A percentile compares a stretch with the other conserved stretches of the same genome.
These are phyloP conservation scores for Ganoderma sp. DNA, from an alignment of 1,284 basidiomycete genomes.

Conservation along the genomic window DNA sequence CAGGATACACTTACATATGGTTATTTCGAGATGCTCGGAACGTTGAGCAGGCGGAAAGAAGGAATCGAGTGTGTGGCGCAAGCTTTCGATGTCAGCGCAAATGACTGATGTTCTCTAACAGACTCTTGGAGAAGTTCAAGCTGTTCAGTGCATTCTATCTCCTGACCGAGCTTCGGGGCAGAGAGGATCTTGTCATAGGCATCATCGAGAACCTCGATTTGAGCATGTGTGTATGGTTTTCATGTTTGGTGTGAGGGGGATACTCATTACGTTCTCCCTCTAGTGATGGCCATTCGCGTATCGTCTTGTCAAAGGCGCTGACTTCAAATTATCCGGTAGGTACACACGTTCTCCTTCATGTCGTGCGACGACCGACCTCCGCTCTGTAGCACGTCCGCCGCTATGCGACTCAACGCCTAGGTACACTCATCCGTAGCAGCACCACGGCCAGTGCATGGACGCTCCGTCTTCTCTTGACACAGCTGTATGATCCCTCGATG, in stretches of 20 bases:
- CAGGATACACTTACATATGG: slow-evolving; percentile 87
- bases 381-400: slow-evolving; percentile 77
- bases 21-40: slow-evolving; percentile 96
- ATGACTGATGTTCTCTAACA: slow-evolving; percentile 39
- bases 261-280: neutral
- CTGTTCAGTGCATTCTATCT: slow-evolving; percentile 97
- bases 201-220: slow-evolving; percentile 95
- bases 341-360: slow-evolving; percentile 14
- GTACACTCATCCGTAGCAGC: slow-evolving; percentile 74
- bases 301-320: slow-evolving; percentile 90
- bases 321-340: slow-evolving; percentile 87
- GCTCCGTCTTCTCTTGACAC: slow-evolving; percentile 88
- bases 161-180: slow-evolving; percentile 85
- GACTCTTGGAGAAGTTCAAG: slow-evolving; percentile 89
- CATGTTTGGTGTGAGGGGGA: neutral
- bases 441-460: slow-evolving; percentile 80
- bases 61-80: slow-evolving; percentile 82
- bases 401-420: slow-evolving; percentile 89
- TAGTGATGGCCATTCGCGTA: slow-evolving; percentile 91
- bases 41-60: slow-evolving; percentile 84
- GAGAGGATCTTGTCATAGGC: slow-evolving; percentile 91
- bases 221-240: slow-evolving; percentile 63
- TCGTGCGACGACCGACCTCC: neutral
- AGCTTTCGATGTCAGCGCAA: neutral
- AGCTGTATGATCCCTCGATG: slow-evolving; percentile 90